Percentiles rank a stretch among this genome's conserved stretches.
Evolutionary conservation across 257 asterid genomes (phyloP).

Genomic region (Mentha longifolia): DNA sequence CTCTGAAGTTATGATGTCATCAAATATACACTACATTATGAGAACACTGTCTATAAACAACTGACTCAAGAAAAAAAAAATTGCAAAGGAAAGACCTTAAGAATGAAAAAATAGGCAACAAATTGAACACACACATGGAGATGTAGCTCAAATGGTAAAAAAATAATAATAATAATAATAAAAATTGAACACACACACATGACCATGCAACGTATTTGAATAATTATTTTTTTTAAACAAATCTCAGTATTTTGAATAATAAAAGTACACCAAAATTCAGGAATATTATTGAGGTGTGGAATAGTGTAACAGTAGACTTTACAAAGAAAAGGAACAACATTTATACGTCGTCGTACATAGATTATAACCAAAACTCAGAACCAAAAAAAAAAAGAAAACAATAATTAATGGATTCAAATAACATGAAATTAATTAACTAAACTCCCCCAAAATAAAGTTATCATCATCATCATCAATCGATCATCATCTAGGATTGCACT

Average conservation of each 20-base stretch:
- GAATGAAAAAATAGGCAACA: neutral
- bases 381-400: neutral
- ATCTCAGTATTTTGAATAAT: no score
- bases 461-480: no score
- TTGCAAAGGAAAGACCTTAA: no score
- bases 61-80: neutral
- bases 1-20: no score
- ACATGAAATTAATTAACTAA: neutral
- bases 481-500: conserved; percentile 35
- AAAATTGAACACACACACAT: no score
- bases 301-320: conserved; percentile 12
- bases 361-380: conserved; percentile 21
- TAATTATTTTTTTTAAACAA: no score
- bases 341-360: conserved; percentile 13
- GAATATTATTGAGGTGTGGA: conserved; percentile 21
- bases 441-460: no score
- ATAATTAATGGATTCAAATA: neutral
- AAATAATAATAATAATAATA: no score
- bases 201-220: no score
- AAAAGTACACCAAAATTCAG: neutral
- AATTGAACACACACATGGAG: neutral
- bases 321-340: conserved; percentile 16
- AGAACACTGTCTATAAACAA: no score
- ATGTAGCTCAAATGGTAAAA: no score
- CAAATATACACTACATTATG: no score